Percentiles rank a stretch among this genome's conserved stretches.
phyloP scores from a whole-genome alignment of 306 rosid species.

The Cajanus cajan region DNA sequence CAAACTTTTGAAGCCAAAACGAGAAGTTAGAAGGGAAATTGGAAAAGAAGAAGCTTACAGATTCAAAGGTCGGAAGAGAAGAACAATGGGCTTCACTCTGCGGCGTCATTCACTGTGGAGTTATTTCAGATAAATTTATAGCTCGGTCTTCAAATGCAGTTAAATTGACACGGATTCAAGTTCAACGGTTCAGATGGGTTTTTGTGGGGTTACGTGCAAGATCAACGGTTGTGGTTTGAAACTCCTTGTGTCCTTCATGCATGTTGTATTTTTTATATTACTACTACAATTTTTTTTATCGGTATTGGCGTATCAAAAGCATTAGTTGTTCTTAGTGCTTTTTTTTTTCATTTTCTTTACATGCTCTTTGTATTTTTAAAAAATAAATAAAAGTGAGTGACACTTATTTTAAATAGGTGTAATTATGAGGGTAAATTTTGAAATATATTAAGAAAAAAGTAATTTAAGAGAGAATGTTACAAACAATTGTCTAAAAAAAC shows the following conservation, averaged over 20 bases:
- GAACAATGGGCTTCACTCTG: constrained; percentile 28
- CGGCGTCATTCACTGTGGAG: neutral
- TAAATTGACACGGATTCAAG: constrained; percentile 55
- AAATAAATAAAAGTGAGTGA: too few relatives aligned
- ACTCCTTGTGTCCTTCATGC: constrained; percentile 26
- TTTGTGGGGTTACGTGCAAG: neutral
- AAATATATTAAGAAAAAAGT: too few relatives aligned
- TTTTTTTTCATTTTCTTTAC: too few relatives aligned
- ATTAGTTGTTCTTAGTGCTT: too few relatives aligned
- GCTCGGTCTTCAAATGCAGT: constrained; percentile 73
- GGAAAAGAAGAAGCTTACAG: constrained; percentile 42
- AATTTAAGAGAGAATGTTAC: too few relatives aligned
- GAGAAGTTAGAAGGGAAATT: neutral
- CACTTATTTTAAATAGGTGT: too few relatives aligned
- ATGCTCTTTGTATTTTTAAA: too few relatives aligned
- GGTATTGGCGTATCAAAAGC: too few relatives aligned
- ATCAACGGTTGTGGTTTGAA: constrained; percentile 35
- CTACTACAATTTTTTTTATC: too few relatives aligned
- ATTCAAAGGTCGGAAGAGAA: constrained; percentile 35
- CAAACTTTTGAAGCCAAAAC: neutral
- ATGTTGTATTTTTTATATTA: neutral
- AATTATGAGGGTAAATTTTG: too few relatives aligned
- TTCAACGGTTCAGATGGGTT: constrained; percentile 39
- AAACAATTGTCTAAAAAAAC: too few relatives aligned
- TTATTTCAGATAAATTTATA: constrained; percentile 28